phyloP scores from a whole-genome alignment of 1,139 yeast genomes.

The Debaryomyces udenii region DNA sequence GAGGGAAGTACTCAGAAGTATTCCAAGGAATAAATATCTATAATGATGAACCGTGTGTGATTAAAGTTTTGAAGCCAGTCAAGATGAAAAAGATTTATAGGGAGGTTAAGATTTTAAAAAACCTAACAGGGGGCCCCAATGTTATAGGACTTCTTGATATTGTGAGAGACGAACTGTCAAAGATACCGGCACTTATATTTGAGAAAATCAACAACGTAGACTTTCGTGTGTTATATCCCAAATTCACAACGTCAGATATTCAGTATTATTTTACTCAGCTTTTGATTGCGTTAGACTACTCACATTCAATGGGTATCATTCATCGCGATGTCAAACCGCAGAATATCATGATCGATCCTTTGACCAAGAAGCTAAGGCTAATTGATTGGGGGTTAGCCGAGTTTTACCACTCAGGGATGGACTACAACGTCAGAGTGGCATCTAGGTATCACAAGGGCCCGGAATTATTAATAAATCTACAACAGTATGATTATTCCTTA shows the following conservation, averaged over 20 bases:
- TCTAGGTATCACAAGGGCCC: slow-evolving; percentile 84
- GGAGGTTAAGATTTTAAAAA: slow-evolving; percentile 74
- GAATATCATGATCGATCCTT: slow-evolving; percentile 81
- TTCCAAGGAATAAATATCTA: slow-evolving; percentile 66
- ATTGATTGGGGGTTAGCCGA: slow-evolving; percentile 89
- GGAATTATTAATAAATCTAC: slow-evolving; percentile 70
- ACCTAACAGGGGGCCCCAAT: slow-evolving; percentile 76
- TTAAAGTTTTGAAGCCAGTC: slow-evolving; percentile 78
- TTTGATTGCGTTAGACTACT: slow-evolving; percentile 70
- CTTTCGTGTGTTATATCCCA: slow-evolving; percentile 71
- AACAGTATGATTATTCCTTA: slow-evolving; percentile 75
- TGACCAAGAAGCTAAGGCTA: slow-evolving; percentile 59
- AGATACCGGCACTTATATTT: slow-evolving; percentile 75
- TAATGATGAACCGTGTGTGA: slow-evolving; percentile 59
- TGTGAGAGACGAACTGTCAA: slow-evolving; percentile 72
- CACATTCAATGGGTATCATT: slow-evolving; percentile 83
- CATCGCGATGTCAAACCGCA: slow-evolving; percentile 87
- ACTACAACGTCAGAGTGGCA: slow-evolving; percentile 80
- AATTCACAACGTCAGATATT: slow-evolving; percentile 62
- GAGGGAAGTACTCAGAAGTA: slow-evolving; percentile 97
- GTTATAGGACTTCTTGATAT: slow-evolving; percentile 69
- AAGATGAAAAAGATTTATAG: slow-evolving; percentile 78
- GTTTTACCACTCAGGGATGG: slow-evolving; percentile 77
- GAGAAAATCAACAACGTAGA: slow-evolving; percentile 74
- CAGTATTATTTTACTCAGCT: slow-evolving; percentile 72